Conservation (phyloP, 192 early-diverging fungal species). For the Ambispora gerdemannii region DNA sequence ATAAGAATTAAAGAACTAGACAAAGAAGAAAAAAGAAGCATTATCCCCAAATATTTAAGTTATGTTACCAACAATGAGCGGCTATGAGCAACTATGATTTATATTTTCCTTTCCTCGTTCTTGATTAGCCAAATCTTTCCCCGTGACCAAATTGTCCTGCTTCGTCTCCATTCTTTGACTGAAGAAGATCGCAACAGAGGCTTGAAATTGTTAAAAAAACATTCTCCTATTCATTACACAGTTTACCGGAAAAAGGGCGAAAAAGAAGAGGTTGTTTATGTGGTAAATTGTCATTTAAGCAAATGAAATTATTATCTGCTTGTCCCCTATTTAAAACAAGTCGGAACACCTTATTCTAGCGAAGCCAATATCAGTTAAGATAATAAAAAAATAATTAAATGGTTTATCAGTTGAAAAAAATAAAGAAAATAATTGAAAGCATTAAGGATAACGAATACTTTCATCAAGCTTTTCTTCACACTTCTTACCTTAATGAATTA, state of each 20-base stretch:
- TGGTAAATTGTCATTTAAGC: not conserved
- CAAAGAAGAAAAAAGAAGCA: not conserved
- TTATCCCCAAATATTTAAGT: not conserved
- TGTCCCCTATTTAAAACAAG: constrained; percentile 10
- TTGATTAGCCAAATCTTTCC: constrained; percentile 22
- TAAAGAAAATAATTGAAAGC: constrained; percentile 2
- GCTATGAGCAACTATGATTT: constrained; percentile 14
- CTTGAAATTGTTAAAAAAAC: constrained; percentile 11
- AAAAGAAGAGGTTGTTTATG: constrained; percentile 12
- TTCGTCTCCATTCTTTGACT: not conserved
- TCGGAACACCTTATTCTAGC: not conserved
- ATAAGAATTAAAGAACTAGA: not conserved
- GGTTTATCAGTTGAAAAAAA: not conserved
- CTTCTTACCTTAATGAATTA: constrained; percentile 1
- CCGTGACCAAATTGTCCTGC: constrained; percentile 9
- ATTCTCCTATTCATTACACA: constrained; percentile 5
- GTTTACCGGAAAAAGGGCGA: not conserved
- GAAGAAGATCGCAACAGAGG: constrained; percentile 11
- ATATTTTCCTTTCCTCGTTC: constrained; percentile 15
- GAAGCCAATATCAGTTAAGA: no score
- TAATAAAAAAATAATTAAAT: not conserved
- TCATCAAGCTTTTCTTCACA: constrained; percentile 8
- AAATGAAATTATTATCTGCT: constrained; percentile 10
- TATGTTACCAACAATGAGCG: constrained; percentile 18
- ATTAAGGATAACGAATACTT: not conserved